Evolutionary conservation across 129 eudicot genomes (phyloP).

Genomic region (Apium graveolens): DNA sequence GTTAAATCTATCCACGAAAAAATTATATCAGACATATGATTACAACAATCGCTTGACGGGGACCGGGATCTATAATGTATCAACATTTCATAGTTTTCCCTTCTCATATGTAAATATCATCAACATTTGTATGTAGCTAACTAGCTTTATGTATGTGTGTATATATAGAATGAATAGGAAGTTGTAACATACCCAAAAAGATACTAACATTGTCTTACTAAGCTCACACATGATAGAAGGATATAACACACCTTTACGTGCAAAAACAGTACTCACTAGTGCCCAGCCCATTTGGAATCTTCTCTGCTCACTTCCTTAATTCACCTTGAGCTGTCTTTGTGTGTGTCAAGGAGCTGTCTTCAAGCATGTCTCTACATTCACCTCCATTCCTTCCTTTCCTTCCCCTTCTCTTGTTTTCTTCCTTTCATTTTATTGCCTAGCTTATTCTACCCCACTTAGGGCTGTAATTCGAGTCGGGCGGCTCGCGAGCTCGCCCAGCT

Average conservation of each 20-base stretch:
- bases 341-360: conserved; percentile 7
- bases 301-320: conserved; percentile 21
- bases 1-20: no score
- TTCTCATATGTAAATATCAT: no score
- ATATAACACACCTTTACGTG: conserved; percentile 28
- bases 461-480: no score
- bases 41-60: no score
- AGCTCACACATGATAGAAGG: conserved; percentile 1
- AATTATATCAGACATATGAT: no score
- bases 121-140: no score
- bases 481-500: no score
- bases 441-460: background rate
- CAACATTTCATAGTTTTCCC: background rate
- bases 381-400: background rate
- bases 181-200: background rate
- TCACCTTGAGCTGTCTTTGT: conserved; percentile 10
- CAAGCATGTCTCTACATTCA: background rate
- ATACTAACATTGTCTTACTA: conserved; percentile 10
- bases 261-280: conserved; percentile 17
- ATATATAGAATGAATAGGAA: background rate
- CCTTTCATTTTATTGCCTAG: background rate
- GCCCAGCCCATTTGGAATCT: conserved; percentile 27
- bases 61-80: background rate
- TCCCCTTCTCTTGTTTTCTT: conserved; percentile 1
- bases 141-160: background rate